These are phyloP conservation scores for Arbutus unedo DNA, from an alignment of 148 eudicot species.

Conservation along the genomic window DNA sequence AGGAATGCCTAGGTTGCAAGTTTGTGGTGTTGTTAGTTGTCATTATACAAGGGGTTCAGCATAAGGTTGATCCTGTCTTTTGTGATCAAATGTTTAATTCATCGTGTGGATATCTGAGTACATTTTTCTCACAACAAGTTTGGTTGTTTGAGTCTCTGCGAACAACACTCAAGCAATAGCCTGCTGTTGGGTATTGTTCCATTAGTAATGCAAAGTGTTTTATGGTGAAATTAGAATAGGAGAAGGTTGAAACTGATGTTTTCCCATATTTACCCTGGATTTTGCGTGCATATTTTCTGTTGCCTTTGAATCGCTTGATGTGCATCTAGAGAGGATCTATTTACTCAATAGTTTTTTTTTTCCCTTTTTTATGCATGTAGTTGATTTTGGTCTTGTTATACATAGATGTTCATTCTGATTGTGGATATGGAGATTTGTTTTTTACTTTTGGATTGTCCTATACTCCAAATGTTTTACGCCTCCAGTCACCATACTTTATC, in stretches of 20 bases:
- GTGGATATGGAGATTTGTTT: background rate
- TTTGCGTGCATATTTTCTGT: background rate
- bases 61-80: background rate
- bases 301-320: background rate
- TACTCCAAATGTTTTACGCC: background rate
- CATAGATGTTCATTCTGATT: background rate
- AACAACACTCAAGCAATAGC: background rate
- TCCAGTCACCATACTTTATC: background rate
- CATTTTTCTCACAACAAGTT: background rate
- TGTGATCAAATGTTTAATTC: background rate
- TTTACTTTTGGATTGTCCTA: background rate
- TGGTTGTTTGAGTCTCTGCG: background rate
- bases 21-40: background rate
- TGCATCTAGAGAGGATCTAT: background rate
- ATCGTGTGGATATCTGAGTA: no score
- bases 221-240: background rate
- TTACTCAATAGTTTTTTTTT: background rate
- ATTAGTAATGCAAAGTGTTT: background rate
- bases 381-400: background rate
- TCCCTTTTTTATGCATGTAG: background rate
- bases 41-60: background rate
- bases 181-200: background rate
- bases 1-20: background rate
- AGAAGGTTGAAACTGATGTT: background rate
- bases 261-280: no score